Conservation (phyloP, 371 early-diverging fungal genomes). For the Lichtheimia corymbifera region DNA sequence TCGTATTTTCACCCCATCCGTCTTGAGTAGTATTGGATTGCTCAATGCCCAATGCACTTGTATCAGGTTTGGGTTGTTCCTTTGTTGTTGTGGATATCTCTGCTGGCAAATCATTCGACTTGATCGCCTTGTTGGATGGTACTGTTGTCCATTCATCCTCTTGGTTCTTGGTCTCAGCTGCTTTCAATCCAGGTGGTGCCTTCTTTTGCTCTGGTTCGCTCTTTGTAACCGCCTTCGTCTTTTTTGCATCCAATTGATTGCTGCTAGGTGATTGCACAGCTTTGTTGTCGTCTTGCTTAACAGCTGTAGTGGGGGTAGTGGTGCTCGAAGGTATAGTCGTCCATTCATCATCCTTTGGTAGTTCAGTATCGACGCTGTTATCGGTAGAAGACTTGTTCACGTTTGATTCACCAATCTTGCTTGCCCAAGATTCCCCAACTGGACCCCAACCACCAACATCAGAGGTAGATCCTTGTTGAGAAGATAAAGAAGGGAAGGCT, state of each 20-base stretch:
- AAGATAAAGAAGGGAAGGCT: not conserved
- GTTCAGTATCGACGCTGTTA: not conserved
- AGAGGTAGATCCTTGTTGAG: not conserved
- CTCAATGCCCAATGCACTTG: not conserved
- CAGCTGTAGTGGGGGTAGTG: too few species aligned
- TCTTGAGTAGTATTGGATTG: not conserved
- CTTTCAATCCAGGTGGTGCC: too few species aligned
- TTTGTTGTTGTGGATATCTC: not conserved
- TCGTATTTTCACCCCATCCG: slow-evolving; percentile 1
- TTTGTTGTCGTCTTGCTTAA: too few species aligned
- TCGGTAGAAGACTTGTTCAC: not conserved
- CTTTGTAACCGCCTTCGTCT: too few species aligned
- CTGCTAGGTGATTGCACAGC: too few species aligned
- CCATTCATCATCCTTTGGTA: not conserved
- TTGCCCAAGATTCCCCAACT: too few species aligned
- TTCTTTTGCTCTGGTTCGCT: too few species aligned
- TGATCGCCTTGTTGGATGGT: not conserved
- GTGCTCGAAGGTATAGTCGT: not conserved
- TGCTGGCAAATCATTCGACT: not conserved
- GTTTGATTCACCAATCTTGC: not conserved
- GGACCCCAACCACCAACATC: slow-evolving; percentile 4
- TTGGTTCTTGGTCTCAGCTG: too few species aligned
- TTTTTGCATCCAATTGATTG: too few species aligned
- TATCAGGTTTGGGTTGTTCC: not conserved
- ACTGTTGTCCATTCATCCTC: too few species aligned